Conservation (phyloP, 208 protist species). For the Blastocrithidia nonstop region DNA sequence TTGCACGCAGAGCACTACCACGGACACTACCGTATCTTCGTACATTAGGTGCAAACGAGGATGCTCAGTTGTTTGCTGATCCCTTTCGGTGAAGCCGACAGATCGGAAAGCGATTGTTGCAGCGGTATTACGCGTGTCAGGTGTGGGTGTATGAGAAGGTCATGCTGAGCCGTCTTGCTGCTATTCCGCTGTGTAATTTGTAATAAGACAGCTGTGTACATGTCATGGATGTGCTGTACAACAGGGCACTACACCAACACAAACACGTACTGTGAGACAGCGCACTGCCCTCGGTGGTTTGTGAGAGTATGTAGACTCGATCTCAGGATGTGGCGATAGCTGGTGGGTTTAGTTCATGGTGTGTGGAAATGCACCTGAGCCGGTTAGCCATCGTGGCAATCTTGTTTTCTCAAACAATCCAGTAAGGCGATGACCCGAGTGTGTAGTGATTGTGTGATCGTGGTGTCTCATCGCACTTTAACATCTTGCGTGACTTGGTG, state of each 20-base stretch:
- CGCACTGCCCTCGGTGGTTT: conserved; percentile 35
- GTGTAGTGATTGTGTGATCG: conserved; percentile 55
- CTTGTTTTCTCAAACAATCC: conserved; percentile 80
- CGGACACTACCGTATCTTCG: conserved; percentile 47
- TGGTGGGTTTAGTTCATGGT: conserved; percentile 67
- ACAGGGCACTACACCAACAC: conserved; percentile 46
- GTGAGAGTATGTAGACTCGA: conserved; percentile 64
- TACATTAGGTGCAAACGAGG: conserved; percentile 59
- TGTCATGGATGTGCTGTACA: conserved; percentile 74
- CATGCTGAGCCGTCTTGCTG: conserved; percentile 51
- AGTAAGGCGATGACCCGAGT: conserved; percentile 72
- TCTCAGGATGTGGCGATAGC: conserved; percentile 65
- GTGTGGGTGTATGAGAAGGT: conserved; percentile 78
- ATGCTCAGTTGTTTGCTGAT: conserved; percentile 71
- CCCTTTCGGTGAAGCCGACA: conserved; percentile 67
- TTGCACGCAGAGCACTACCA: conserved; percentile 45
- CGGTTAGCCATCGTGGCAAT: conserved; percentile 78
- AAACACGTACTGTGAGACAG: conserved; percentile 73
- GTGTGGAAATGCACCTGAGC: conserved; percentile 73
- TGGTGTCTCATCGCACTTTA: conserved; percentile 79
- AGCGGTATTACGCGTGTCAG: conserved; percentile 64
- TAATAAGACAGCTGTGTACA: conserved; percentile 74
- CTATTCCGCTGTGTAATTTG: conserved; percentile 80
- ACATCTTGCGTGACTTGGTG: conserved; percentile 78
- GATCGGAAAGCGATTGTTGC: conserved; percentile 45